Percentiles rank a stretch among this genome's conserved stretches.
Evolutionary conservation across 2,329 filamentous ascomycete species (phyloP).

Genomic region (Corynespora cassiicola): DNA sequence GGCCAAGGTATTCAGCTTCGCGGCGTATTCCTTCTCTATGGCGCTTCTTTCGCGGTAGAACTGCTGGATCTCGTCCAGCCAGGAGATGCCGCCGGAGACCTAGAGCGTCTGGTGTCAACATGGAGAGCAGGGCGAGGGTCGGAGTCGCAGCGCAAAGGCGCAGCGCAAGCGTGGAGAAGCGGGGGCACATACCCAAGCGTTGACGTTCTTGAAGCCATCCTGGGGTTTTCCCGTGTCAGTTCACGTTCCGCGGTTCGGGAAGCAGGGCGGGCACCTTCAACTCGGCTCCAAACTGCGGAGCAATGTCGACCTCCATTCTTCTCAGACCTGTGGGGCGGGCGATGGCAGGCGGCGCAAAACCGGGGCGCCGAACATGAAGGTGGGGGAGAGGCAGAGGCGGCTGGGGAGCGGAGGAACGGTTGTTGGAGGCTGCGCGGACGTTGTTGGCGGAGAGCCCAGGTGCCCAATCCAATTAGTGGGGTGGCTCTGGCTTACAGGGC

Average conservation of each 20-base stretch:
- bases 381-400: constrained; percentile 19
- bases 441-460: constrained; percentile 27
- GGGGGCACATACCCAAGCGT: constrained; percentile 72
- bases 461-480: constrained; percentile 40
- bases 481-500: constrained; percentile 29
- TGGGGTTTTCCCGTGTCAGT: constrained; percentile 50
- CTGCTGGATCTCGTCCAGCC: constrained; percentile 95
- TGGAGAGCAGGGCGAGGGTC: constrained; percentile 10
- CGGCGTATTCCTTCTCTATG: constrained; percentile 96
- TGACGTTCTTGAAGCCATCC: constrained; percentile 97
- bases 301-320: constrained; percentile 80
- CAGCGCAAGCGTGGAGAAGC: constrained; percentile 1
- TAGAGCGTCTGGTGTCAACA: constrained; percentile 40
- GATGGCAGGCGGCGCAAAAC: too few relatives aligned
- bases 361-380: constrained; percentile 33
- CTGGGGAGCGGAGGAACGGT: constrained; percentile 21
- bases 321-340: constrained; percentile 16
- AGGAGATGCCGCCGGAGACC: constrained; percentile 85
- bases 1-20: constrained; percentile 83
- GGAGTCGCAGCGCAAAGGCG: constrained; percentile 10
- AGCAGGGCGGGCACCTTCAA: constrained; percentile 72
- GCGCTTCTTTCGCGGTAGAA: constrained; percentile 94
- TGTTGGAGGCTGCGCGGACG: constrained; percentile 29
- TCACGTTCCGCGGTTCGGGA: constrained; percentile 22
- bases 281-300: constrained; percentile 89